These are phyloP conservation scores for Candida michaelii DNA, from an alignment of 805 yeast genomes.

Conservation along the genomic window DNA sequence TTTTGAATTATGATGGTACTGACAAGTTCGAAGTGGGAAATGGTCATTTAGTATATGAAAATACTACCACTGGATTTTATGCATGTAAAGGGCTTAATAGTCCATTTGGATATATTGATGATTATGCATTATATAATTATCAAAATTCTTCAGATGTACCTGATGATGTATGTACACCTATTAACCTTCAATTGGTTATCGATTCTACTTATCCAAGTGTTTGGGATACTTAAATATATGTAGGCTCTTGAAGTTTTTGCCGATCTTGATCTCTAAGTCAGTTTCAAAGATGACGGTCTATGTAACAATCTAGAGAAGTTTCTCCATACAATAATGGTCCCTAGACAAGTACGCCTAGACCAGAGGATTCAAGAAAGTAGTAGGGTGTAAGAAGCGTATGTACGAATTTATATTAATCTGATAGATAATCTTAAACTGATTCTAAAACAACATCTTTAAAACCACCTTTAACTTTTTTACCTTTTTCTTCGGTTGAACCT, in stretches of 20 bases:
- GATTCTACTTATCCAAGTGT: too few species aligned
- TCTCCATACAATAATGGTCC: too few species aligned
- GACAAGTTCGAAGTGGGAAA: neutral
- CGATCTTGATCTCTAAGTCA: too few species aligned
- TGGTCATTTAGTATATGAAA: neutral
- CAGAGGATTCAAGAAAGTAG: too few species aligned
- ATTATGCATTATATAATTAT: conserved; percentile 3
- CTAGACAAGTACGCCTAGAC: too few species aligned
- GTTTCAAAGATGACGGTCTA: too few species aligned
- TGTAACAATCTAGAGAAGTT: too few species aligned
- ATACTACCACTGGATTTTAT: neutral
- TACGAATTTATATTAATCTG: conserved; percentile 4
- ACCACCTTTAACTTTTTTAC: conserved; percentile 97
- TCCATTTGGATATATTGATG: neutral
- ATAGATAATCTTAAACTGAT: conserved; percentile 61
- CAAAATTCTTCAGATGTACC: neutral
- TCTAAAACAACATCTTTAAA: conserved; percentile 99
- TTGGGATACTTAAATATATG: too few species aligned
- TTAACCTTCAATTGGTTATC: conserved; percentile 66
- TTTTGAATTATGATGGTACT: neutral
- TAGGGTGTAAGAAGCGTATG: too few species aligned
- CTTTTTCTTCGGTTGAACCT: conserved; percentile 83
- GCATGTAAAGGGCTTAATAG: neutral
- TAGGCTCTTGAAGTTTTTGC: too few species aligned
- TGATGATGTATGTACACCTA: neutral